These are phyloP conservation scores for Coemansia sp. DNA, from an alignment of 192 early-diverging fungal species.

Conservation along the genomic window DNA sequence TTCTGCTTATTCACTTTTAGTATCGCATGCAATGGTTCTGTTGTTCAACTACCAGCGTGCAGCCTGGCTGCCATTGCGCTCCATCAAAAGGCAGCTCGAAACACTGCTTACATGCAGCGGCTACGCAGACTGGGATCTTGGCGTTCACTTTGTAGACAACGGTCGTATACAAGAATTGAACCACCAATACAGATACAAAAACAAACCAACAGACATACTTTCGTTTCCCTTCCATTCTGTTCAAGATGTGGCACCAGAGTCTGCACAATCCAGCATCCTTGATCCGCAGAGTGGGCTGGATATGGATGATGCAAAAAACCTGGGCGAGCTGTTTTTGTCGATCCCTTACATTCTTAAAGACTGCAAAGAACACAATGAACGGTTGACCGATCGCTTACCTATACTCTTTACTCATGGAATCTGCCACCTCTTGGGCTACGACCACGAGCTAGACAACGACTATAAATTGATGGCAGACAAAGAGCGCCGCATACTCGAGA, in stretches of 20 bases:
- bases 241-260: constrained; percentile 19
- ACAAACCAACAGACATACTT: constrained; percentile 59
- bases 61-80: constrained; percentile 41
- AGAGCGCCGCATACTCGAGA: constrained; percentile 32
- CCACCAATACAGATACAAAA: constrained; percentile 48
- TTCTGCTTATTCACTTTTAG: no score
- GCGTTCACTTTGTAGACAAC: constrained; percentile 55
- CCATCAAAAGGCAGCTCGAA: constrained; percentile 29
- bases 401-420: constrained; percentile 61
- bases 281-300: not conserved
- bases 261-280: not conserved
- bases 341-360: constrained; percentile 53
- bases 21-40: constrained; percentile 40
- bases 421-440: constrained; percentile 65
- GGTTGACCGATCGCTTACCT: constrained; percentile 50
- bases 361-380: constrained; percentile 49
- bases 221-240: constrained; percentile 59
- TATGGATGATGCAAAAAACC: constrained; percentile 50
- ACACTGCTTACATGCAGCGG: constrained; percentile 50
- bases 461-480: constrained; percentile 37
- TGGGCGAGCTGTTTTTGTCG: constrained; percentile 64
- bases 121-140: constrained; percentile 60
- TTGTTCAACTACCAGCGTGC: constrained; percentile 36
- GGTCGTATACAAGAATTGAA: constrained; percentile 52
- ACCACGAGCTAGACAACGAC: constrained; percentile 55